Percentiles rank a stretch among this genome's conserved stretches.
phyloP scores from a whole-genome alignment of 1,139 yeast species.

The Yamadazyma siamensis region DNA sequence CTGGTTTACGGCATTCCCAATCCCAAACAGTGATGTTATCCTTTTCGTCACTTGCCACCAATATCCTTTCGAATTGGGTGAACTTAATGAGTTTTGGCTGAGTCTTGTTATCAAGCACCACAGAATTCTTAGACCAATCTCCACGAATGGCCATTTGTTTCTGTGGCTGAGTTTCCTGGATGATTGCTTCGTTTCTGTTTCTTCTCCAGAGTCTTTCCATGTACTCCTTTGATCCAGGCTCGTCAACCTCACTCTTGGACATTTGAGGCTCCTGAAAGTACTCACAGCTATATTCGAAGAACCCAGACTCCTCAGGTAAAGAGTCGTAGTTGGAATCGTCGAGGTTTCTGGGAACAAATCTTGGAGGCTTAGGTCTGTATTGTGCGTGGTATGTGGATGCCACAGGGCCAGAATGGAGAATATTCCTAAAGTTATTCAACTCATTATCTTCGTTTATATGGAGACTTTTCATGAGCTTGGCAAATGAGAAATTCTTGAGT shows the following conservation, averaged over 20 bases:
- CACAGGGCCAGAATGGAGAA: slow-evolving; percentile 39
- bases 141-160: slow-evolving; percentile 82
- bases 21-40: slow-evolving; percentile 88
- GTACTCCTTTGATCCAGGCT: slow-evolving; percentile 89
- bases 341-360: slow-evolving; percentile 42
- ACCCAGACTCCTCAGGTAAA: slow-evolving; percentile 69
- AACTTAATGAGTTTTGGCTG: slow-evolving; percentile 79
- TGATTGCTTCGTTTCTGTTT: slow-evolving; percentile 80
- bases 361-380: slow-evolving; percentile 49
- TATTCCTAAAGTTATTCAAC: slow-evolving; percentile 34
- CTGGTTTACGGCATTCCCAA: slow-evolving; percentile 60
- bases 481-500: slow-evolving; percentile 37
- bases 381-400: slow-evolving; percentile 50
- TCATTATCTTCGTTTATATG: slow-evolving; percentile 42
- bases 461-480: slow-evolving; percentile 42
- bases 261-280: slow-evolving; percentile 97
- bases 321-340: slow-evolving; percentile 28
- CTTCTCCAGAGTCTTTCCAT: slow-evolving; percentile 85
- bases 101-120: slow-evolving; percentile 64
- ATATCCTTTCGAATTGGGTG: slow-evolving; percentile 85
- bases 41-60: slow-evolving; percentile 80
- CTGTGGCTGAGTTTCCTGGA: slow-evolving; percentile 86
- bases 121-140: slow-evolving; percentile 73
- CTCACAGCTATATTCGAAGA: slow-evolving; percentile 85
- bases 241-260: slow-evolving; percentile 81